Evolutionary conservation across 176 grass and related monocot genomes (phyloP).

Genomic region (Luzula sylvatica): DNA sequence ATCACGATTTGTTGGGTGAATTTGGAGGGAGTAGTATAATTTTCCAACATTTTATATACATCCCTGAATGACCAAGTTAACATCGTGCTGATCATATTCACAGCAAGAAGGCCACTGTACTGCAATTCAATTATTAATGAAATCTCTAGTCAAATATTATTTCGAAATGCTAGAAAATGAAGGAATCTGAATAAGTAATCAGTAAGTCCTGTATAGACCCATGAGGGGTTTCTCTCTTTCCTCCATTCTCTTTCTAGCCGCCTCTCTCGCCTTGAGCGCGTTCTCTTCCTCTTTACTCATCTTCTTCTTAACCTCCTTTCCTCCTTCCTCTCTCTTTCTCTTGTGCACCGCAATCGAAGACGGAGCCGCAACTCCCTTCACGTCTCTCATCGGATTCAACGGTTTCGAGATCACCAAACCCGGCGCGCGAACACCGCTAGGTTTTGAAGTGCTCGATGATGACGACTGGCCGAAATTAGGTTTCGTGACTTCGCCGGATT

Average conservation of each 20-base stretch:
- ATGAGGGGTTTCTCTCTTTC: constrained; percentile 75
- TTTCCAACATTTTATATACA: too few species aligned
- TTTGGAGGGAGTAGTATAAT: too few species aligned
- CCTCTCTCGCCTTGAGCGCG: constrained; percentile 61
- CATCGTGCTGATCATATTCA: too few species aligned
- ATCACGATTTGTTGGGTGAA: too few species aligned
- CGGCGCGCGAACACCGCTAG: constrained; percentile 52
- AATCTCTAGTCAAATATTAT: too few species aligned
- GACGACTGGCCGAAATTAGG: constrained; percentile 27
- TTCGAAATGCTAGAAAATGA: too few species aligned
- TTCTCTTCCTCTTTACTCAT: constrained; percentile 72
- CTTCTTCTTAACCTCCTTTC: constrained; percentile 47
- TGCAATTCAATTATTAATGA: too few species aligned
- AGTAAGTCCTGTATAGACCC: constrained; percentile 62
- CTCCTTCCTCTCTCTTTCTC: constrained; percentile 43
- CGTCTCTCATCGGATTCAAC: constrained; percentile 50
- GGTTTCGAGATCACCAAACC: constrained; percentile 51
- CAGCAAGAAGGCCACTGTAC: too few species aligned
- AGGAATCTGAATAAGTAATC: constrained; percentile 5
- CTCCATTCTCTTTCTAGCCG: constrained; percentile 69
- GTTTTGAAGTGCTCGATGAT: background rate
- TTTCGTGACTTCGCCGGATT: constrained; percentile 29
- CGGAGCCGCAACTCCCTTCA: constrained; percentile 47
- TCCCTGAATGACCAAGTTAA: too few species aligned
- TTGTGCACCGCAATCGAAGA: constrained; percentile 62